Evolutionary conservation across 2,329 filamentous ascomycete genomes (phyloP), one percentile per base, ranked within the genome.

Genomic region (Clonostachys solani): DNA sequence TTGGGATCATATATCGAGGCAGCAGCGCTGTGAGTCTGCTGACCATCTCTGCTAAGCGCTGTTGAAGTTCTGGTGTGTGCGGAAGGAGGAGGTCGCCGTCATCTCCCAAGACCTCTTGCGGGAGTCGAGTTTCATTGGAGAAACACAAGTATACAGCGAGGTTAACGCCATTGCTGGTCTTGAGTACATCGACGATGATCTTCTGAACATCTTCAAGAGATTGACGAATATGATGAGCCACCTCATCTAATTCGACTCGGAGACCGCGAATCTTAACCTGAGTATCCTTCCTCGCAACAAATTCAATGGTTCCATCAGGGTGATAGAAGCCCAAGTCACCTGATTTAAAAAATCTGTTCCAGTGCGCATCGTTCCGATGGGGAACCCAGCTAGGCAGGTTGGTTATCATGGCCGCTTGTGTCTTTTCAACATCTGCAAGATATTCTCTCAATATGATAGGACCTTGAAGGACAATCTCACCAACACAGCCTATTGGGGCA

Each of bases 381-480:
- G 42, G 42, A 9, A 29, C 42, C 42, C 42, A 43, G 15, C 33
- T 29, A n/a, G 42, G 42, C 17, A n/a, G 42, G 12, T 18, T 9
- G 29, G 12, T 19, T 16, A 45, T 18, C 17, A 45, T 16, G 3
- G 52, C 49, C 4, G 50, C 10, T 49, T 60, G 47, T 65, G 71
- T 63, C 3, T 13, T 12, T 33, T 49, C 37, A 33, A 56, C 4
- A 9, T 58, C 51, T 46, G 73, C 71, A n/a, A 77, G 58, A 47
- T 80, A 80, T 34, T 74, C 73, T 35, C 68, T 60, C 19, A 70
- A 71, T 15, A 80, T 12, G 12, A 47, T 52, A 18, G 74, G 74
- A 2, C 50, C 52, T 35, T 54, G 47, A 15, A 54, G 43, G 23
- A 50, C 35, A 13, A 54, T 42, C 41, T 54, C 52, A 6, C 52